Conservation (phyloP, 2,329 filamentous ascomycete genomes). For the Trichophyton simii region DNA sequence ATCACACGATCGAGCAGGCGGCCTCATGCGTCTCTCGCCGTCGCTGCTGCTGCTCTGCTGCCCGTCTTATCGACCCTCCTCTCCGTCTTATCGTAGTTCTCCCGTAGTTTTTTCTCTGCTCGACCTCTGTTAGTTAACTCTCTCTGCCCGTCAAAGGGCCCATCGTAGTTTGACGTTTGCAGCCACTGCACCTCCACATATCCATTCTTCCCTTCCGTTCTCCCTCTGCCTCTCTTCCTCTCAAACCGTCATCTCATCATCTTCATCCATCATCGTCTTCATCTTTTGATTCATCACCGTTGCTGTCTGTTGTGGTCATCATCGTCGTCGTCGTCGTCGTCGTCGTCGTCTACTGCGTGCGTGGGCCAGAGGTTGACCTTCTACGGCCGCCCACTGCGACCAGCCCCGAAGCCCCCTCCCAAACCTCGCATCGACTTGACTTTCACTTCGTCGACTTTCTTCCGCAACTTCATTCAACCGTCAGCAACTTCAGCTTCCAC, state of each 20-base stretch:
- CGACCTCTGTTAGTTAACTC: not conserved
- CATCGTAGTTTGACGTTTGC: not conserved
- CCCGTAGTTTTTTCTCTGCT: not conserved
- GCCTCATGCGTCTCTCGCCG: not conserved
- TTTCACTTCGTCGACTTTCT: conserved; percentile 5
- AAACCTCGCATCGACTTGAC: conserved; percentile 6
- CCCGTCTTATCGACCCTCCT: not conserved
- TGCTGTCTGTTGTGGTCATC: no score
- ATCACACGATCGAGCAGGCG: not conserved
- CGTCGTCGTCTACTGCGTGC: not conserved
- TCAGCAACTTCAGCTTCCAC: not conserved
- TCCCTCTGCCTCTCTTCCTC: not conserved
- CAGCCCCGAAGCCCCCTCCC: not conserved
- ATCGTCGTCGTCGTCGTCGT: not conserved
- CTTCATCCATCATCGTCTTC: no score
- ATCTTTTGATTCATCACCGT: no score
- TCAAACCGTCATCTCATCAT: no score
- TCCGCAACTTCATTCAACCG: conserved; percentile 7
- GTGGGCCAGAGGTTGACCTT: not conserved
- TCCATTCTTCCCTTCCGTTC: not conserved
- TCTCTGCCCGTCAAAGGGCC: no score
- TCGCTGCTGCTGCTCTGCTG: no score
- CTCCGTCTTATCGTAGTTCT: not conserved
- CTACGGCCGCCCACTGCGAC: not conserved
- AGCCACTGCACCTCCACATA: not conserved